Evolutionary conservation across 1,284 basidiomycete species (phyloP).

Genomic region (Singerocomus inundabilis): DNA sequence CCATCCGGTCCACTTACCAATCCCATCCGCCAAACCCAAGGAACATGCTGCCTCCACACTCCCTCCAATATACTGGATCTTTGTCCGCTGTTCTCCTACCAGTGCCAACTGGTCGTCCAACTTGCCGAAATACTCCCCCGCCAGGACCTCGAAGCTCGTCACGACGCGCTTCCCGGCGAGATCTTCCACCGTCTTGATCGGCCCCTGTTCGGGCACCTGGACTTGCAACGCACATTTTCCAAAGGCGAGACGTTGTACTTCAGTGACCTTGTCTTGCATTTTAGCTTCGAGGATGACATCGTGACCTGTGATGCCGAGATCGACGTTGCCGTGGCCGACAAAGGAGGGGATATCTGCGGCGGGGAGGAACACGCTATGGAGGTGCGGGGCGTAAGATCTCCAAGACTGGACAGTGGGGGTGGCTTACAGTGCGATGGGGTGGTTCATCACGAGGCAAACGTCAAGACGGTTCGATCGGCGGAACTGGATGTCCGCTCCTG

Average conservation of each 20-base stretch:
- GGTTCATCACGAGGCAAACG: slow-evolving; percentile 90
- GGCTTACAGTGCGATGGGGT: slow-evolving; percentile 84
- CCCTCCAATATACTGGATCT: slow-evolving; percentile 94
- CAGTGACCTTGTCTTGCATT: slow-evolving; percentile 75
- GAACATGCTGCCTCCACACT: slow-evolving; percentile 98
- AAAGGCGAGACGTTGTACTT: slow-evolving; percentile 86
- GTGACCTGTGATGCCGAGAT: slow-evolving; percentile 92
- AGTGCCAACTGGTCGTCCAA: slow-evolving; percentile 65
- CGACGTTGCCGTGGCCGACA: slow-evolving; percentile 96
- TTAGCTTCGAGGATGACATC: slow-evolving; percentile 94
- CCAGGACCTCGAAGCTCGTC: slow-evolving; percentile 90
- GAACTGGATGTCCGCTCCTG: slow-evolving; percentile 97
- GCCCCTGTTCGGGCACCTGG: slow-evolving; percentile 84
- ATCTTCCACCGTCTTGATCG: slow-evolving; percentile 72
- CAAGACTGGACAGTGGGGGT: not conserved
- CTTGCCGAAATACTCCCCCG: slow-evolving; percentile 75
- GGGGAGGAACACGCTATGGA: slow-evolving; percentile 89
- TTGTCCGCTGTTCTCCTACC: slow-evolving; percentile 57
- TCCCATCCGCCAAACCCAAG: slow-evolving; percentile 95
- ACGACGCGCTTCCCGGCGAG: slow-evolving; percentile 92
- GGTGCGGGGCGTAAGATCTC: not conserved
- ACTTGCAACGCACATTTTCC: slow-evolving; percentile 95
- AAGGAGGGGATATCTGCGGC: slow-evolving; percentile 98
- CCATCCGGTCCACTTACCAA: slow-evolving; percentile 56
- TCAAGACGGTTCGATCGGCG: slow-evolving; percentile 87